These are phyloP conservation scores for Hibiscus tridactylites DNA, from an alignment of 345 rosid genomes.

Conservation along the genomic window DNA sequence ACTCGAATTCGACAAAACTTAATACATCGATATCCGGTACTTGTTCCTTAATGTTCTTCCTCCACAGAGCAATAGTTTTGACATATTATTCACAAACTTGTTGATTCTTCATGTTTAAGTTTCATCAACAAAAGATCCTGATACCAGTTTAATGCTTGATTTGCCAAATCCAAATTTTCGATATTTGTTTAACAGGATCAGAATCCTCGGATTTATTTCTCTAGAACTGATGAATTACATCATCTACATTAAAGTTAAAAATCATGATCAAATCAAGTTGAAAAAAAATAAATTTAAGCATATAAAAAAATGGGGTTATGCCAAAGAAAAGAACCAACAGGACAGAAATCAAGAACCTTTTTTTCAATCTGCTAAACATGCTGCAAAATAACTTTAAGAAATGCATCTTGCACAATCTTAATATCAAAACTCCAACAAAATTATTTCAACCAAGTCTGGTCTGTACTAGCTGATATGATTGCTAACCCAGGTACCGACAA, in stretches of 20 bases:
- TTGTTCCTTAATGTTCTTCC: background rate
- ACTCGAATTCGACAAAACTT: background rate
- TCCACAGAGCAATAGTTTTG: background rate
- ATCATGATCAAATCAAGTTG: too few species aligned
- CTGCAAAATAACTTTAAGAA: too few species aligned
- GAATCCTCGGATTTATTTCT: background rate
- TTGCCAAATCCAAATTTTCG: background rate
- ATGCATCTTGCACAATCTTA: too few species aligned
- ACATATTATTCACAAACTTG: background rate
- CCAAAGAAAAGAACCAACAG: too few species aligned
- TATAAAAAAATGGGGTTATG: too few species aligned
- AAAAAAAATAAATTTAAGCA: too few species aligned
- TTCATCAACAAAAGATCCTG: background rate
- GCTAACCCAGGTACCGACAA: too few species aligned
- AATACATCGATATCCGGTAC: background rate
- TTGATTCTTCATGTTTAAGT: background rate
- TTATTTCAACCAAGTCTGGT: too few species aligned
- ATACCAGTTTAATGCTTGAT: background rate
- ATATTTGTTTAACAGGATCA: background rate
- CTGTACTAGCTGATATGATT: too few species aligned
- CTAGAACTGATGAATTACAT: background rate
- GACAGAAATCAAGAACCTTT: too few species aligned
- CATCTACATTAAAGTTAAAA: background rate
- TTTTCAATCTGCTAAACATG: too few species aligned
- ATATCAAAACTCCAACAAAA: too few species aligned